Evolutionary conservation across 805 yeast genomes (phyloP), one percentile per base, ranked within the genome.

Genomic region (Isabelozyma gotoi): DNA sequence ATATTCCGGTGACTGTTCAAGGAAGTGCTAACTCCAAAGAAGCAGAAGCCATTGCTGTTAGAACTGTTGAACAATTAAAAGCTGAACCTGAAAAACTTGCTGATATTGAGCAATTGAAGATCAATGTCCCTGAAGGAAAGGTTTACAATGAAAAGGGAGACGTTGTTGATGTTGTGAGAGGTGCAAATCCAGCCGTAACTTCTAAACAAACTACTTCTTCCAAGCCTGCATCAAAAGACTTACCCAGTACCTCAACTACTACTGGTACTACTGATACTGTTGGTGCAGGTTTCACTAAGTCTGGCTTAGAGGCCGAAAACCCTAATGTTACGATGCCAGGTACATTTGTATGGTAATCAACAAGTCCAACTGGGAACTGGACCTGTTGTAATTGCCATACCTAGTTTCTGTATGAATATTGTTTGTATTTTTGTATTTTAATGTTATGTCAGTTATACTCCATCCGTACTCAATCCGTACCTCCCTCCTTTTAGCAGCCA

Each of bases 1-100:
- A 56, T 36, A 56, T 63, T 14, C 52, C 57, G 33, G 71, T 67
- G 4, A 58, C 63, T 8, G 70, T 67, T 16, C 55, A 54, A 42
- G 69, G 68, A 15, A 56, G 53, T 21, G 49, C 44, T 15, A 60
- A 57, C 44, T 51, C 54, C 19, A 43, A 43, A 4, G 51, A 56
- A 15, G 70, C 73, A 2, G 55, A 59, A 11, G 19, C 33, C 7
- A 48, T 65, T 41, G 71, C 72, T 24, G 43, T 50, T 19, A 48
- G 47, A 19, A 65, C 66, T 3, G 65, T 65, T 7, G 44, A 41
- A 3, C 40, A 47, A 20, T 53, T 67, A 35, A 53, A 57, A 38
- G 48, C 51, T 12, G 50, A 55, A 15, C 60, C 62, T 8, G 59
- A 55, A 24, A 40, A 56, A 2, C 45, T 63, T 29, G 41, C 46